phyloP scores from a whole-genome alignment of 345 rosid genomes.

The Syzygium aqueum region DNA sequence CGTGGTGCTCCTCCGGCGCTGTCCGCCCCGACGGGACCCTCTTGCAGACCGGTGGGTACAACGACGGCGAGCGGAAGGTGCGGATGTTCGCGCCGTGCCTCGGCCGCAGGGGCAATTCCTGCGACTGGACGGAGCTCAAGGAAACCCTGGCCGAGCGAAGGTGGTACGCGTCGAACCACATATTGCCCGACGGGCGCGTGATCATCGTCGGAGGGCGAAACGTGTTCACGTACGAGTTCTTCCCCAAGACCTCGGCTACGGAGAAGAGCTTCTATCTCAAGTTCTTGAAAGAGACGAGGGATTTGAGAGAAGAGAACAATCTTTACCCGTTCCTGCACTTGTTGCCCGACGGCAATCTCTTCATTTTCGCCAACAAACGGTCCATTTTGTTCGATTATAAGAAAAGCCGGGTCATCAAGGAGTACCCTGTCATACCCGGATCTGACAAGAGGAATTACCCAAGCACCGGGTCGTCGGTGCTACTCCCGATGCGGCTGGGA shows the following conservation, averaged over 20 bases:
- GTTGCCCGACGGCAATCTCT: slow-evolving; percentile 65
- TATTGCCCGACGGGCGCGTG: slow-evolving; percentile 68
- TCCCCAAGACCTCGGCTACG: slow-evolving; percentile 27
- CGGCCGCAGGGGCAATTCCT: slow-evolving; percentile 7
- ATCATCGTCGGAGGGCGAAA: slow-evolving; percentile 68
- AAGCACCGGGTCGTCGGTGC: slow-evolving; percentile 70
- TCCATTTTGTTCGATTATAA: slow-evolving; percentile 50
- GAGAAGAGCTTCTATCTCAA: slow-evolving; percentile 19
- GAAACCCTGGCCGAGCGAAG: slow-evolving; percentile 34
- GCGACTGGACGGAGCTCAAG: slow-evolving; percentile 60
- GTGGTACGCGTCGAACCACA: slow-evolving; percentile 79
- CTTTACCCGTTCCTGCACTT: slow-evolving; percentile 79
- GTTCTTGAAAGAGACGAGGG: slow-evolving; percentile 66
- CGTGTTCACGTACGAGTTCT: slow-evolving; percentile 56
- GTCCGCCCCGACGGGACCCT: slow-evolving; percentile 52
- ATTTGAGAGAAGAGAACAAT: slow-evolving; percentile 57
- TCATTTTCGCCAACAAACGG: slow-evolving; percentile 64
- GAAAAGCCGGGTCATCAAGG: slow-evolving; percentile 32
- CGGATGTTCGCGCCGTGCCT: slow-evolving; percentile 51
- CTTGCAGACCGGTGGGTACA: slow-evolving; percentile 72
- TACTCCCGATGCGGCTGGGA: slow-evolving; percentile 50
- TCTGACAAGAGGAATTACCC: slow-evolving; percentile 65
- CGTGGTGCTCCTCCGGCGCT: slow-evolving; percentile 89
- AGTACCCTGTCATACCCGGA: slow-evolving; percentile 60
- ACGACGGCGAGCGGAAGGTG: slow-evolving; percentile 40